Evolutionary conservation across 306 rosid genomes (phyloP).

Genomic region (Prunus padus): DNA sequence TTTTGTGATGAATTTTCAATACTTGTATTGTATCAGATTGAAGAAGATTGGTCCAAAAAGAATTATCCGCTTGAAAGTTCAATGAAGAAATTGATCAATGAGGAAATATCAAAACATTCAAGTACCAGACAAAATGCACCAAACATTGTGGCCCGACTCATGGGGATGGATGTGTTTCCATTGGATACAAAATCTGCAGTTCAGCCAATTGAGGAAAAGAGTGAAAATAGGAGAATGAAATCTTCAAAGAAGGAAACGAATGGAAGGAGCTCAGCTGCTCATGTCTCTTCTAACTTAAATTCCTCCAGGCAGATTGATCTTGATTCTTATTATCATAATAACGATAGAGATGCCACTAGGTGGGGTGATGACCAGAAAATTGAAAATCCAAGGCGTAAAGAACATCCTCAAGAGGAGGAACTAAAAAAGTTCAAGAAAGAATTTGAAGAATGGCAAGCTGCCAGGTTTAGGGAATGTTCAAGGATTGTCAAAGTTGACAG

Average conservation of each 20-base stretch:
- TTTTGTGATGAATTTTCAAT: conserved; percentile 41
- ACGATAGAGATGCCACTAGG: conserved; percentile 45
- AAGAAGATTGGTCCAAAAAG: conserved; percentile 55
- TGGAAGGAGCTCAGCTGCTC: conserved; percentile 48
- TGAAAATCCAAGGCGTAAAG: conserved; percentile 63
- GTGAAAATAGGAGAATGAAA: conserved; percentile 42
- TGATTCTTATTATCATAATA: conserved; percentile 36
- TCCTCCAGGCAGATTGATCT: conserved; percentile 53
- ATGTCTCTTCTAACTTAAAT: conserved; percentile 46
- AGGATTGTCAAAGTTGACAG: conserved; percentile 55
- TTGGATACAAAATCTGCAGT: conserved; percentile 45
- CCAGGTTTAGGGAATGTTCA: conserved; percentile 78
- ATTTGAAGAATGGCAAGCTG: conserved; percentile 90
- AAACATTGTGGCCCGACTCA: conserved; percentile 93
- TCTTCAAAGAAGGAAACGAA: conserved; percentile 49
- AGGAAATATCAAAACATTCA: conserved; percentile 65
- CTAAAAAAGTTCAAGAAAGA: conserved; percentile 90
- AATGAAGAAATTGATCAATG: conserved; percentile 81
- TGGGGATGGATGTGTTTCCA: conserved; percentile 85
- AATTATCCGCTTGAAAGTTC: conserved; percentile 60
- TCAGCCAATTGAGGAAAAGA: conserved; percentile 49
- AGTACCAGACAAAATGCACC: conserved; percentile 63
- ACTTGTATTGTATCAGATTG: conserved; percentile 41
- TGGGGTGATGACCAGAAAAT: conserved; percentile 42
- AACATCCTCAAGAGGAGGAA: conserved; percentile 97